Base-by-base conservation (phyloP, 192 early-diverging fungal genomes). In the Anaeromyces robustus region DNA sequence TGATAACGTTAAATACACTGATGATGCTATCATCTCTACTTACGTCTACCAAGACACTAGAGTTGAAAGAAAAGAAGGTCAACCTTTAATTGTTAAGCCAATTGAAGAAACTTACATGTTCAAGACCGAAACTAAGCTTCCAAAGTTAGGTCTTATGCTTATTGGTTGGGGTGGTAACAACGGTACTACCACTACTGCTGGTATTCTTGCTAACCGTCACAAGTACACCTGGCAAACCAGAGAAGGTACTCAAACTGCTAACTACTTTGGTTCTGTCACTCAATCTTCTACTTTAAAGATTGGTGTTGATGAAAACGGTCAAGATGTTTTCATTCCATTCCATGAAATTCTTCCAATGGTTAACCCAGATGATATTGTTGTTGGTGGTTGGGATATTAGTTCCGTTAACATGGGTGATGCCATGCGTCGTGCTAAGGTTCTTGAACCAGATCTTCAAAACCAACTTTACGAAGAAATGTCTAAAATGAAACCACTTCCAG, bases 351-450 rank as follows among this genome's bases (percentile, higher is more conserved):
- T 99, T 79, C 97, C 97, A 82, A 97, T 99, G 94, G 95, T 93
- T 78, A 90, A 95, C 84, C 97, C 97, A 81, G 97, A 97, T 85
- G 96, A 99, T 88, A 82, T 99, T 78, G 96, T 98, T 78, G 87
- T 99, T 80, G 96, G 97, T 82, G 97, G 97, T 83, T 99, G 97
- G 97, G 97, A 99, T 86, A 99, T 99, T 85, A 94, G 90, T 84
- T 84, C 88, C 81, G 80, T 88, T 80, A 95, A 94, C 90, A 88
- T 99, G 39, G 96, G 91, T 80, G 93, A 94, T 59, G 89, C 96
- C 80, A 98, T 99, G 97, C 87, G 92, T 81, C 94, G 97, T 80
- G 95, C 96, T n/a, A 84, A 95, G 86, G 97, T 99, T 30, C 91
- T 99, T 80, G 96, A 96, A 30, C 96, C 93, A 79, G 96, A 99